Evolutionary conservation across 768 basidiomycete genomes (phyloP).

Genomic region (Leccinum subtestaceum): DNA sequence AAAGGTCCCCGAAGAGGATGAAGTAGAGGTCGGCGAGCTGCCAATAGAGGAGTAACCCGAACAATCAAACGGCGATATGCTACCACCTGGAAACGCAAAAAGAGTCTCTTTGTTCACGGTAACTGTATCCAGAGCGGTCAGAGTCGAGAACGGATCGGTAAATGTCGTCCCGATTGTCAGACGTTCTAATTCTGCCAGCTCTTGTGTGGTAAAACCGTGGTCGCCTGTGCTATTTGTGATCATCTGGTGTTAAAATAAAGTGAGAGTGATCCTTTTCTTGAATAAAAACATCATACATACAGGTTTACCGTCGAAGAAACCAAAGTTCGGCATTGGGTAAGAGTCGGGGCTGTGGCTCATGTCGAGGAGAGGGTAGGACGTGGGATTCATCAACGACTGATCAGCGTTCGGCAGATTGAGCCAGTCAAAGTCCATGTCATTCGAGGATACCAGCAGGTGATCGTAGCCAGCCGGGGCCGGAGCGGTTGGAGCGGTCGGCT

Average conservation of each 20-base stretch:
- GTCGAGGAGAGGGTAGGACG: slow-evolving; percentile 1
- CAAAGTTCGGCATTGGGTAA: not conserved
- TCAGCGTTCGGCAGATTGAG: slow-evolving; percentile 8
- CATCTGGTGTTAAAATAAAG: not conserved
- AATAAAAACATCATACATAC: slow-evolving; percentile 8
- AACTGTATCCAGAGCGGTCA: not conserved
- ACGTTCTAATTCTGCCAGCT: slow-evolving; percentile 18
- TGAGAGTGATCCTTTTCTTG: not conserved
- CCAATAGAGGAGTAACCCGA: slow-evolving; percentile 3
- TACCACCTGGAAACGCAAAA: not conserved
- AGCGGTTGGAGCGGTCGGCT: slow-evolving; percentile 1
- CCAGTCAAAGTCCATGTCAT: slow-evolving; percentile 11
- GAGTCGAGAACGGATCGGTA: slow-evolving; percentile 23
- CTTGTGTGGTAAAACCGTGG: slow-evolving; percentile 6
- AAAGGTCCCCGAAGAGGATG: slow-evolving; percentile 9
- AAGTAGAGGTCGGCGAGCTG: slow-evolving; percentile 2
- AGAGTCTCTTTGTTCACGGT: not conserved
- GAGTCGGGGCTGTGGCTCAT: slow-evolving; percentile 1
- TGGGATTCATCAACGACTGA: slow-evolving; percentile 1
- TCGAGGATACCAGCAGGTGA: not conserved
- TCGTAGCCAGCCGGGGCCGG: not conserved
- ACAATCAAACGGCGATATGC: slow-evolving; percentile 23
- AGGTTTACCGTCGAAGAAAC: slow-evolving; percentile 13
- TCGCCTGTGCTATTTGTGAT: not conserved
- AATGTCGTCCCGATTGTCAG: slow-evolving; percentile 19